phyloP scores from a whole-genome alignment of 148 eudicot species.

The Fallopia convolvulus region DNA sequence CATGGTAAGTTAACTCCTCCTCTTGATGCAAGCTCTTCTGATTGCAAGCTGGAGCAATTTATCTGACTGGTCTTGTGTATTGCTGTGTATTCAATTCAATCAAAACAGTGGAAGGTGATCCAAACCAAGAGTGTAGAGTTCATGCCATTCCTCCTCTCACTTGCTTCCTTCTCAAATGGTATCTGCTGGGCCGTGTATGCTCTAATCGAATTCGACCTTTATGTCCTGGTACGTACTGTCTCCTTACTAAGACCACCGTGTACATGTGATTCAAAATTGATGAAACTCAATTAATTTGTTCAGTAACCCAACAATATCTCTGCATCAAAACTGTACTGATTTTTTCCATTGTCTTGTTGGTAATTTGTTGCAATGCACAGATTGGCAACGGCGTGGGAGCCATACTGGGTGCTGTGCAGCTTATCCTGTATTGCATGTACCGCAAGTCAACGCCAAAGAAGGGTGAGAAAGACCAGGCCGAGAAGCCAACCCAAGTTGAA shows the following conservation, averaged over 20 bases:
- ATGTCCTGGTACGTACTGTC: constrained; percentile 7
- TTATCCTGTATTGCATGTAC: constrained; percentile 1
- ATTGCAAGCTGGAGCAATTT: neutral
- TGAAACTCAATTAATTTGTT: too few species aligned
- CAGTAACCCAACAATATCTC: neutral
- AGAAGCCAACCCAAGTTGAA: neutral
- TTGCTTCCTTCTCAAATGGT: constrained; percentile 9
- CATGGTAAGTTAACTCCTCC: constrained; percentile 17
- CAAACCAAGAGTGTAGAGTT: constrained; percentile 14
- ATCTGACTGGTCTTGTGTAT: neutral
- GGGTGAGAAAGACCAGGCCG: neutral
- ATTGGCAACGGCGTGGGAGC: constrained; percentile 14
- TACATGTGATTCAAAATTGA: too few species aligned
- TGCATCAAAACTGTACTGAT: neutral
- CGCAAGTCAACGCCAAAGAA: neutral
- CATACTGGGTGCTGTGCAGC: neutral
- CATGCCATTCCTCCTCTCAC: constrained; percentile 13
- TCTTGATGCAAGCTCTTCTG: neutral
- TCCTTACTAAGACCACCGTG: neutral
- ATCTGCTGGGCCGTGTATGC: constrained; percentile 11
- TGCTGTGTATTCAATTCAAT: neutral
- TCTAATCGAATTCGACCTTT: constrained; percentile 11
- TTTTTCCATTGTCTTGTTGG: neutral
- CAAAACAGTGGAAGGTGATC: constrained; percentile 20
- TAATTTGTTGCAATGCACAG: neutral